These are phyloP conservation scores for Cystobasidium slooffiae DNA, from an alignment of 1,284 basidiomycete species.

Conservation along the genomic window DNA sequence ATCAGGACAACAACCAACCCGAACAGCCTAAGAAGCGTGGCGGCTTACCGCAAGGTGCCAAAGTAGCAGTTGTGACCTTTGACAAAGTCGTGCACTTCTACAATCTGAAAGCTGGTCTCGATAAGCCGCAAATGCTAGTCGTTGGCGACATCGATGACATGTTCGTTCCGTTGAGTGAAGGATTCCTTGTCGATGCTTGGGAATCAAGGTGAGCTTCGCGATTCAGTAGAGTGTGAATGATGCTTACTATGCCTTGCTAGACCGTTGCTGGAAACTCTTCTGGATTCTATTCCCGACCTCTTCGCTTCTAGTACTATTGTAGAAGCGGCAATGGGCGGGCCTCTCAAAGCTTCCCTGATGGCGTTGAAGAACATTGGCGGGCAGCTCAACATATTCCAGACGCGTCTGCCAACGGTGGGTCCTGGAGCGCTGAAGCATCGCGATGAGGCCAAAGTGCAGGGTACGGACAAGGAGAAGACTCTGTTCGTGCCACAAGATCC, in stretches of 20 bases:
- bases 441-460: slow-evolving; percentile 76
- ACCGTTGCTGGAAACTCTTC: slow-evolving; percentile 51
- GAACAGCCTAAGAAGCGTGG: slow-evolving; percentile 48
- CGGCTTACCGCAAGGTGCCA: slow-evolving; percentile 57
- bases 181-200: slow-evolving; percentile 78
- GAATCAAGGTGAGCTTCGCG: slow-evolving; percentile 66
- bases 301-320: slow-evolving; percentile 64
- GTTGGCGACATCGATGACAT: slow-evolving; percentile 88
- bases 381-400: slow-evolving; percentile 80
- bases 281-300: slow-evolving; percentile 71
- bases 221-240: not conserved
- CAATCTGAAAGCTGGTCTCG: slow-evolving; percentile 70
- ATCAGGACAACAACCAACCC: slow-evolving; percentile 58
- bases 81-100: slow-evolving; percentile 86
- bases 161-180: slow-evolving; percentile 77
- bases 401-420: slow-evolving; percentile 76
- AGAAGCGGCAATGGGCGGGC: slow-evolving; percentile 77
- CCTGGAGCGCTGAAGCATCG: slow-evolving; percentile 67
- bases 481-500: slow-evolving; percentile 76
- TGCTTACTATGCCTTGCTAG: slow-evolving; percentile 7
- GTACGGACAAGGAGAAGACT: slow-evolving; percentile 84
- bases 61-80: slow-evolving; percentile 82
- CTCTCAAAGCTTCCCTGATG: slow-evolving; percentile 72
- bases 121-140: slow-evolving; percentile 75
- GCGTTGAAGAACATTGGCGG: slow-evolving; percentile 82